Conservation (phyloP, 768 basidiomycete species). For the Baorangia bicolor region DNA sequence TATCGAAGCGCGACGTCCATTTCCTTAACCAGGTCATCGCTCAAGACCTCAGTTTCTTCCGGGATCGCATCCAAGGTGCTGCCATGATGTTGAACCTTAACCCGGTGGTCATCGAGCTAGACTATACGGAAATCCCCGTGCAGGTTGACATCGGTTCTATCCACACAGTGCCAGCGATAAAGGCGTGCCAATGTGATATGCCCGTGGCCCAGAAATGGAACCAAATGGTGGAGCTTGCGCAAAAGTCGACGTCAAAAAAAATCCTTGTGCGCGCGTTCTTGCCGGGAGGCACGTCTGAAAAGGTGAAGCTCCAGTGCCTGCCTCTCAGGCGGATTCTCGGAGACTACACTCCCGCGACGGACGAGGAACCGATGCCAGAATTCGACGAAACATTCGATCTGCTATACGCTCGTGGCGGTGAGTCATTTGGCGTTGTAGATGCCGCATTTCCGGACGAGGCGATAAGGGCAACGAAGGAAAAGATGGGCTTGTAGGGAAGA, state of each 20-base stretch:
- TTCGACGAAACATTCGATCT: slow-evolving; percentile 24
- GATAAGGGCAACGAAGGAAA: slow-evolving; percentile 14
- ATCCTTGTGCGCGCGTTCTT: slow-evolving; percentile 31
- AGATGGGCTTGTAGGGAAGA: background rate
- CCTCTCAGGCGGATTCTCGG: slow-evolving; percentile 20
- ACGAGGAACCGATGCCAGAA: slow-evolving; percentile 18
- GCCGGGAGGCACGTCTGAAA: slow-evolving; percentile 24
- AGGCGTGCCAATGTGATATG: slow-evolving; percentile 24
- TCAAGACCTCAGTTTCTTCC: slow-evolving; percentile 17
- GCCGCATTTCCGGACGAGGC: slow-evolving; percentile 22
- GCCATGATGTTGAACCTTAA: background rate
- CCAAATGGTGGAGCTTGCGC: slow-evolving; percentile 29
- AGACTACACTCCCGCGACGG: background rate
- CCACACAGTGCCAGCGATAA: slow-evolving; percentile 3
- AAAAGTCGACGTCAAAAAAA: slow-evolving; percentile 17
- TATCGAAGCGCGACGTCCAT: slow-evolving; percentile 22
- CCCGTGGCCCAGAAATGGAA: slow-evolving; percentile 25
- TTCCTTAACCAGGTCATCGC: slow-evolving; percentile 27
- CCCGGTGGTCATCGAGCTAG: slow-evolving; percentile 26
- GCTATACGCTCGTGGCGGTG: slow-evolving; percentile 24
- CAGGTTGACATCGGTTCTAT: slow-evolving; percentile 17
- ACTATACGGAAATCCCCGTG: slow-evolving; percentile 24
- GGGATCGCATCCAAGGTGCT: slow-evolving; percentile 17
- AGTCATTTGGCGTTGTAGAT: slow-evolving; percentile 21
- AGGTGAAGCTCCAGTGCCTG: slow-evolving; percentile 26